Conservation (phyloP, 345 rosid genomes). For the Firmiana major region DNA sequence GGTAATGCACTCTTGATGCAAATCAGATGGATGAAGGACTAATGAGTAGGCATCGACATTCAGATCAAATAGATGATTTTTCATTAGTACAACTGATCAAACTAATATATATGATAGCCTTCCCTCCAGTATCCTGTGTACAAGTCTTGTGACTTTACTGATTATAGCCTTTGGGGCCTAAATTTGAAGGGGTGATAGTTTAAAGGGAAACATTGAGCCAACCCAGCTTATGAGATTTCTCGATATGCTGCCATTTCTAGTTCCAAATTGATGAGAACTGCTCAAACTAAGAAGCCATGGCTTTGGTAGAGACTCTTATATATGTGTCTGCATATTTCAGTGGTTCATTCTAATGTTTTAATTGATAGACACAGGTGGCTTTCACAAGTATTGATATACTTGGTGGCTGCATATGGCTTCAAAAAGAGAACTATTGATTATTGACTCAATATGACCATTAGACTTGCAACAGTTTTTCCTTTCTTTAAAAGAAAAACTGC, state of each 20-base stretch:
- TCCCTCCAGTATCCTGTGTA: neutral
- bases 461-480: neutral
- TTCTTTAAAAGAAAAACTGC: neutral
- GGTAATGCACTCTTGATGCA: neutral
- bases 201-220: conserved; percentile 10
- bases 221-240: conserved; percentile 1
- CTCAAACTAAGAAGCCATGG: neutral
- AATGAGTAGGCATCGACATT: neutral
- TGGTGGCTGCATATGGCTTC: neutral
- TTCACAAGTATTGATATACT: neutral
- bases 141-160: neutral
- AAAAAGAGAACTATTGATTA: neutral
- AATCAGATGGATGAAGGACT: neutral
- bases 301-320: neutral
- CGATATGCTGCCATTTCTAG: neutral
- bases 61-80: neutral
- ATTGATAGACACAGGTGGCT: neutral
- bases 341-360: neutral
- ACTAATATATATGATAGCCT: neutral
- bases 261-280: neutral
- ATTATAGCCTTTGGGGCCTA: neutral
- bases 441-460: neutral
- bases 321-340: neutral
- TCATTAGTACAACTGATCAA: neutral
- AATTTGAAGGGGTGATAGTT: conserved; percentile 8